Evolutionary conservation across 2,329 filamentous ascomycete species (phyloP), one percentile per base, ranked within the genome.

Genomic region (Colletotrichum filicis): DNA sequence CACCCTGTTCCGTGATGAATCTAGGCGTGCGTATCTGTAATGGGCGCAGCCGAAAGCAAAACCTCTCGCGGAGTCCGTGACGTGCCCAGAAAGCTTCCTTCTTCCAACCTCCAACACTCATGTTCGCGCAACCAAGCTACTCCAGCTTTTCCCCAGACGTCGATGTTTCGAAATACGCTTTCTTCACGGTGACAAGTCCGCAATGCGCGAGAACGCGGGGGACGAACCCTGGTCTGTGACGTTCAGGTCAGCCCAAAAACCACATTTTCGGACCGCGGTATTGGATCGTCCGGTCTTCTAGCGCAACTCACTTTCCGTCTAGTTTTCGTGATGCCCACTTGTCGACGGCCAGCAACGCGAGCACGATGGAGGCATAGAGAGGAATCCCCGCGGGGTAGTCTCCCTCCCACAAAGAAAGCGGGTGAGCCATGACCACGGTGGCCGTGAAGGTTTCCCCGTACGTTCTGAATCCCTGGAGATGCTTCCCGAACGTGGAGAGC

Each of bases 301-400:
- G 70, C 42, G 66, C 46, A 32, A 63, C 68, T 67, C 12, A 72
- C 68, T 22, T 74, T 72, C 67, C 71, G 68, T 72, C 59, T 19
- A 72, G 52, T 74, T 72, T 74, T 71, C 68, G 67, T 71, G 71
- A 59, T 55, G 68, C 68, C 71, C 71, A 74, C 68, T 72, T 74
- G 68, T 68, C 68, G 24, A 74, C 35, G 30, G 37, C 62, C 32
- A 74, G 52, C 60, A 73, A 52, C 60, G 26, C 28, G 16, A 42
- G 37, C 30, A 58, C 24, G 14, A 72, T 32, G 56, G 52, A 52
- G 37, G 49, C 16, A 22, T 62, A 68, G 32, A 62, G 16, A 62
- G 71, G 71, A 30, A 62, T 63, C 68, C 71, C 71, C 67, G 63
- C 67, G 67, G 71, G 71, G 71, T 74, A 63, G 52, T 59, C 71